Conservation (phyloP, 331 rosid species). For the Malus hybrid region DNA sequence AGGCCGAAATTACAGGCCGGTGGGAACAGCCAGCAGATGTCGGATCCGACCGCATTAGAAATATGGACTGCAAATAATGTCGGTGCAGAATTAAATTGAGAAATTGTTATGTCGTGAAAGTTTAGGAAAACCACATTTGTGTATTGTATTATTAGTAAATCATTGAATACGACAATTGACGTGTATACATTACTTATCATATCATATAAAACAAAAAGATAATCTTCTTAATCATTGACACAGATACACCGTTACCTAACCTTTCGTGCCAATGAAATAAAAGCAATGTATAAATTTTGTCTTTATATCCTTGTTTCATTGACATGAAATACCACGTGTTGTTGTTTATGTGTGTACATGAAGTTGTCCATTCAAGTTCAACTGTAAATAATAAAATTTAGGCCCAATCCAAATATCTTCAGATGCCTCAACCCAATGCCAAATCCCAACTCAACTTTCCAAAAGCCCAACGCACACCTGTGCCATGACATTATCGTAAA, state of each 20-base stretch:
- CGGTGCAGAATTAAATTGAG: background rate
- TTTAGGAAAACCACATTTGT: no score
- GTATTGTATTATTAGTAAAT: no score
- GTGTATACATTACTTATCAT: no score
- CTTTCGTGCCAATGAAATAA: background rate
- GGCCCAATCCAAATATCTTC: background rate
- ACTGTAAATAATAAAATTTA: background rate
- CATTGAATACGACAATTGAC: no score
- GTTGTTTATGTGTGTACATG: background rate
- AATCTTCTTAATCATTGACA: no score
- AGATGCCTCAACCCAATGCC: background rate
- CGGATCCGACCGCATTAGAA: background rate
- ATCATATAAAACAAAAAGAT: no score
- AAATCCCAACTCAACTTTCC: background rate
- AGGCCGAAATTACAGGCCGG: background rate
- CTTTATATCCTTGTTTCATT: no score
- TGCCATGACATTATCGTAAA: background rate
- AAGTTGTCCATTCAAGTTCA: background rate
- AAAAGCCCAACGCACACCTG: no score
- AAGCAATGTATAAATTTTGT: no score
- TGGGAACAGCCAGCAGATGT: background rate
- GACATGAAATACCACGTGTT: no score
- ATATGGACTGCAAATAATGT: background rate
- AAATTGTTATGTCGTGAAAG: background rate
- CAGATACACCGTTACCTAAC: no score